A percentile compares a stretch with the other conserved stretches of the same genome.
phyloP scores from a whole-genome alignment of 805 yeast species.

The Wickerhamomyces sydowiorum region DNA sequence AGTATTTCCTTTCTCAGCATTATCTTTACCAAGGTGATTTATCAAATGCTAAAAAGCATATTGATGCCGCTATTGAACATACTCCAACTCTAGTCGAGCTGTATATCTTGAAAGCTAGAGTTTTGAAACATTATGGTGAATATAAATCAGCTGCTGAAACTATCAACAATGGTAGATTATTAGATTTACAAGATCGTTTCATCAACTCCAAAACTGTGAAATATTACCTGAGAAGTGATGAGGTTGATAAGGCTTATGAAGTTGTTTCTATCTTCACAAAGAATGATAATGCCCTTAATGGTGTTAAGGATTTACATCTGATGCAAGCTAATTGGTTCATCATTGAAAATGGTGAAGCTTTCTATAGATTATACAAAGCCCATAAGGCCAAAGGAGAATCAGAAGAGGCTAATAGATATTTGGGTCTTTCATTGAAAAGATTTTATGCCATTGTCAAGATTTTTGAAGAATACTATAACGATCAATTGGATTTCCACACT shows the following conservation, averaged over 20 bases:
- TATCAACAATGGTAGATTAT: conserved; percentile 64
- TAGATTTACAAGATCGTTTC: conserved; percentile 88
- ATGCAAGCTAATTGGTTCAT: conserved; percentile 94
- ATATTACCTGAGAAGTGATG: conserved; percentile 72
- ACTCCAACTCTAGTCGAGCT: conserved; percentile 85
- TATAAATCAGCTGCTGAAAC: conserved; percentile 53
- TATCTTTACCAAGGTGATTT: conserved; percentile 51
- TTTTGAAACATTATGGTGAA: conserved; percentile 68
- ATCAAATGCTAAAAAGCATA: conserved; percentile 45
- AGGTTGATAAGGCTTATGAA: conserved; percentile 67
- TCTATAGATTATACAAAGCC: conserved; percentile 49
- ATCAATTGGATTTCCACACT: conserved; percentile 92
- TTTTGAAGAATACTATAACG: conserved; percentile 67
- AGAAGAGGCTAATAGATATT: conserved; percentile 34
- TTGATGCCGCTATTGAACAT: conserved; percentile 60
- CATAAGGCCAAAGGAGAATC: conserved; percentile 17
- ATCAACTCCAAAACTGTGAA: conserved; percentile 85
- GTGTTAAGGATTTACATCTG: conserved; percentile 76
- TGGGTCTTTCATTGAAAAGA: conserved; percentile 78
- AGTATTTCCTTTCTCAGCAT: conserved; percentile 76
- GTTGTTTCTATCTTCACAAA: conserved; percentile 77
- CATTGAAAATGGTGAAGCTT: conserved; percentile 79
- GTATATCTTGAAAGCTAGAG: conserved; percentile 72
- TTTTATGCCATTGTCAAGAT: conserved; percentile 59
- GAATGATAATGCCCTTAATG: conserved; percentile 76